Base-by-base conservation (phyloP, 1,284 basidiomycete species). In the Naganishia cerealis region DNA sequence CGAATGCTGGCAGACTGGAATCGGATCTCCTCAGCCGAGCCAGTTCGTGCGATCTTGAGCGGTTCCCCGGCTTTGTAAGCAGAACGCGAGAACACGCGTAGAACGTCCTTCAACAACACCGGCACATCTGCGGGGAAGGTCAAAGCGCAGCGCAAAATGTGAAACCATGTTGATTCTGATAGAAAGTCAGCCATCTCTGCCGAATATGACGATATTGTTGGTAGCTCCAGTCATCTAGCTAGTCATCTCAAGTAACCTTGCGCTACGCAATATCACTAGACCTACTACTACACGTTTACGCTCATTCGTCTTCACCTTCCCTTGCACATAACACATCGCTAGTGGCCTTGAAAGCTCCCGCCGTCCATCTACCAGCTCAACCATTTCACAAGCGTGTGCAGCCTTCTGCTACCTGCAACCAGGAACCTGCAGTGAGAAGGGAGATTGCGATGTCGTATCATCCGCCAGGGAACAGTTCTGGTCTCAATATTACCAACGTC, bases 401-500 rank as follows among this genome's bases (percentile, higher is more conserved):
- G 10, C 24, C 16, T 26, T 58, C 42, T 29, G 26, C 57, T 58
- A 42, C 16, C 42, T 42, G 3, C 3, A 15, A 58, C 1, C 15
- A 15, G 29, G 29, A 18, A 43, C 13, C 42, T 36, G 55, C 36
- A 39, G 2, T 12, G 21, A 39, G 36, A 33, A 40, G 26, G 5
- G 24, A n/a, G 3, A 10, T 38, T 6, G 36, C 39, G 29, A 63
- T 63, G 61, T 50, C 61, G n/a, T 63, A 38, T 12, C 50, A 29
- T 13, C 50, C 26, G 26, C n/a, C 36, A 21, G 53, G 52, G n/a
- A 18, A 33, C 16, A 40, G 50, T 38, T 54, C 61, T 21, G 61
- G 61, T 26, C 61, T 63, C 21, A 63, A 63, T 16, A 63, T 63
- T n/a, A 39, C 61, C 38, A 54, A 63, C 50, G 61, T 52, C 39